These are phyloP conservation scores for Solanum okadae DNA, from an alignment of 257 asterid species.

Conservation along the genomic window DNA sequence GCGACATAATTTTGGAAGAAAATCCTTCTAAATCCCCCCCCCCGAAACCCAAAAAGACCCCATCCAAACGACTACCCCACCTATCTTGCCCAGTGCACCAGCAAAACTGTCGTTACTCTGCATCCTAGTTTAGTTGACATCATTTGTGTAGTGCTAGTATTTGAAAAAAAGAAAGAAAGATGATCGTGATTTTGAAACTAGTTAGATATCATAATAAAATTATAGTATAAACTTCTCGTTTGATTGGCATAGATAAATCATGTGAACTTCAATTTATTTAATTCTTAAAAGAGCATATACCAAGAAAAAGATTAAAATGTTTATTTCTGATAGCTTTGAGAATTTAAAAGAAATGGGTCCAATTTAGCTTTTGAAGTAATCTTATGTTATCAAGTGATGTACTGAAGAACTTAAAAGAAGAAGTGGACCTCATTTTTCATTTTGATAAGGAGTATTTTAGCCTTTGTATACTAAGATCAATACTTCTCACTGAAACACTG, in stretches of 20 bases:
- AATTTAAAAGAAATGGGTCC: neutral
- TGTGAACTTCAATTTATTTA: neutral
- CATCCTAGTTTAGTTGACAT: neutral
- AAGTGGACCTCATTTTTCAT: neutral
- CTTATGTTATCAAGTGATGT: neutral
- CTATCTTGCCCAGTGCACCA: neutral
- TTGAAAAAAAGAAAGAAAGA: neutral
- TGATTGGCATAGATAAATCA: neutral
- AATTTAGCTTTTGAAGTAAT: neutral
- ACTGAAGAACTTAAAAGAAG: neutral
- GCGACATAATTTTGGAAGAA: neutral
- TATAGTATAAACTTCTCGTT: neutral
- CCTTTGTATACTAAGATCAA: neutral
- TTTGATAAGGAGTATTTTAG: neutral
- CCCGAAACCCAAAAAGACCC: neutral
- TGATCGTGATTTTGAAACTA: neutral
- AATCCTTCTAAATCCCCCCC: neutral
- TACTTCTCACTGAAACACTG: neutral
- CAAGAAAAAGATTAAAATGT: neutral
- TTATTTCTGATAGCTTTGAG: neutral
- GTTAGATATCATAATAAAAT: neutral
- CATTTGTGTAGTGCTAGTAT: neutral
- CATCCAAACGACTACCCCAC: neutral
- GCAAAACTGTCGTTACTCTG: neutral
- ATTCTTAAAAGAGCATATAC: neutral